Conservation (phyloP, 2,329 filamentous ascomycete genomes). For the Fusarium sp. region DNA sequence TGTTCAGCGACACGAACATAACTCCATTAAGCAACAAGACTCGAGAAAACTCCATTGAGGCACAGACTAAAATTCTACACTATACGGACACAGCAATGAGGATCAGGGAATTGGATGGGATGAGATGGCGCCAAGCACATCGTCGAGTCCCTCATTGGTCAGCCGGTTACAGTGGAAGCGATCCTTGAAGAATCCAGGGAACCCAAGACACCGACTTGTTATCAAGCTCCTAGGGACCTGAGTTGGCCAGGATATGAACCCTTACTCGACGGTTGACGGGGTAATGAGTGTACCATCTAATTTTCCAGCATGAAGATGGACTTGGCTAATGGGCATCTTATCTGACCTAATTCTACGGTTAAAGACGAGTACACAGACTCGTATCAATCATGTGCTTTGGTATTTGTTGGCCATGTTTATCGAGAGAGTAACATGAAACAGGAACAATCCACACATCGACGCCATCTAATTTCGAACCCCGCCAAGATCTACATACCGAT, state of each 20-base stretch:
- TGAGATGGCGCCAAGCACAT: slow-evolving; percentile 26
- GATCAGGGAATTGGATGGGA: slow-evolving; percentile 37
- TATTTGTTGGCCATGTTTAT: not conserved
- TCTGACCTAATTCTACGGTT: not conserved
- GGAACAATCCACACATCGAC: slow-evolving; percentile 25
- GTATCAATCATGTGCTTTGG: no score
- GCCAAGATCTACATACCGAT: slow-evolving; percentile 23
- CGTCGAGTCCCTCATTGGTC: slow-evolving; percentile 32
- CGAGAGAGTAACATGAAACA: slow-evolving; percentile 28
- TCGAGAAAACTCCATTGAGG: slow-evolving; percentile 15
- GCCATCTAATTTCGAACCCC: slow-evolving; percentile 37
- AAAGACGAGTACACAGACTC: not conserved
- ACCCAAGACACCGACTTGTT: slow-evolving; percentile 26
- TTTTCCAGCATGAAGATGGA: not conserved
- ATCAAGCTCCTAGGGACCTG: slow-evolving; percentile 14
- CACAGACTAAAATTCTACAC: slow-evolving; percentile 22
- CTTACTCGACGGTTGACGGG: slow-evolving; percentile 16
- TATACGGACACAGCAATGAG: slow-evolving; percentile 8
- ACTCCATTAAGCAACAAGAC: slow-evolving; percentile 15
- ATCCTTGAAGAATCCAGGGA: slow-evolving; percentile 30
- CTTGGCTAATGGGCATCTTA: not conserved
- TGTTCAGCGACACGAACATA: slow-evolving; percentile 4
- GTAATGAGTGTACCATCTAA: not conserved
- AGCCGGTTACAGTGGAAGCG: slow-evolving; percentile 28
- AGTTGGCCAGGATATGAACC: slow-evolving; percentile 14